Conservation (phyloP, 2,329 filamentous ascomycete genomes). For the Escovopsis weberi region DNA sequence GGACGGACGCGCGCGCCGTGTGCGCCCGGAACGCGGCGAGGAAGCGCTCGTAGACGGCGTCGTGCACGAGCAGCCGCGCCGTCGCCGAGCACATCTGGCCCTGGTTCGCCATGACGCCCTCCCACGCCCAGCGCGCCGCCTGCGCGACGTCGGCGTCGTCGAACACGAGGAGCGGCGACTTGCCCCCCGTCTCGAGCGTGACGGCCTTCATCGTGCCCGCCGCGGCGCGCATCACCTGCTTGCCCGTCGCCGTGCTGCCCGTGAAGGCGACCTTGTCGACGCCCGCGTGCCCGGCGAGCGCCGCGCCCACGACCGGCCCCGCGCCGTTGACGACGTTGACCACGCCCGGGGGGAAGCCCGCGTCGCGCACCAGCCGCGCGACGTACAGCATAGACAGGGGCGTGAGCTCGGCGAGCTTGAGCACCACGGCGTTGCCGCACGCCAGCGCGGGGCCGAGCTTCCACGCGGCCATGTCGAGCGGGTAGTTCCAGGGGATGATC, state of each 20-base stretch:
- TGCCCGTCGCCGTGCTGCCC: slow-evolving; percentile 51
- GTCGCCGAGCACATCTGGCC: slow-evolving; percentile 48
- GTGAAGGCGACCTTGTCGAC: slow-evolving; percentile 64
- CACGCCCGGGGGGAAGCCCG: slow-evolving; percentile 59
- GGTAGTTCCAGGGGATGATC: slow-evolving; percentile 76
- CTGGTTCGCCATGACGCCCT: slow-evolving; percentile 37
- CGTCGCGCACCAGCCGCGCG: slow-evolving; percentile 48
- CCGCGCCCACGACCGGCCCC: slow-evolving; percentile 47
- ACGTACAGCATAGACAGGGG: slow-evolving; percentile 46
- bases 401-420: slow-evolving; percentile 48
- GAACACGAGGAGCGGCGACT: slow-evolving; percentile 44
- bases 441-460: slow-evolving; percentile 42
- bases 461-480: slow-evolving; percentile 52
- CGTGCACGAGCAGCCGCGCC: slow-evolving; percentile 44
- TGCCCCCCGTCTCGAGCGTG: slow-evolving; percentile 46
- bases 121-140: slow-evolving; percentile 37
- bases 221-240: slow-evolving; percentile 56
- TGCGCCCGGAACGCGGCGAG: slow-evolving; percentile 44
- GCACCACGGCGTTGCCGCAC: slow-evolving; percentile 42
- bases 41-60: slow-evolving; percentile 42
- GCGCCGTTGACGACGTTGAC: slow-evolving; percentile 49
- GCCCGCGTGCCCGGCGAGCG: slow-evolving; percentile 46
- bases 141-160: slow-evolving; percentile 47
- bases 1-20: slow-evolving; percentile 37
- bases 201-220: slow-evolving; percentile 44